These are phyloP conservation scores for Monosporascus sp. DNA, from an alignment of 2,329 filamentous ascomycete species.

Conservation along the genomic window DNA sequence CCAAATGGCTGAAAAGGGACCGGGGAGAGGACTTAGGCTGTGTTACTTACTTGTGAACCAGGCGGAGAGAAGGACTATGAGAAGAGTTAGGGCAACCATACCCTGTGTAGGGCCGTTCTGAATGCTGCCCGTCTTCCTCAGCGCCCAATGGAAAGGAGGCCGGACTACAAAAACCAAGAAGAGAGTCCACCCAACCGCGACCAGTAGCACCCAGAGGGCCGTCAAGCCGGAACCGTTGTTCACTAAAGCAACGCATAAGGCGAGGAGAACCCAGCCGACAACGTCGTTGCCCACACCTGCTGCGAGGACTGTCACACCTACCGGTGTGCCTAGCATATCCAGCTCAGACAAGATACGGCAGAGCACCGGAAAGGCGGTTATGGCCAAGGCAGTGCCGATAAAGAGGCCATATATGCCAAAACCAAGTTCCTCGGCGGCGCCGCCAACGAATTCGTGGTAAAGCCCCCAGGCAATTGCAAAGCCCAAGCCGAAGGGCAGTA, in stretches of 20 bases:
- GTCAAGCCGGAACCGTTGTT: constrained; percentile 80
- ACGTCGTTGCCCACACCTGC: constrained; percentile 93
- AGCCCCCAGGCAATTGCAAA: constrained; percentile 65
- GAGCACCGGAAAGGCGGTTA: constrained; percentile 86
- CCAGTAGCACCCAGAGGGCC: constrained; percentile 78
- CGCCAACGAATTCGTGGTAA: constrained; percentile 55
- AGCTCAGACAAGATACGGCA: constrained; percentile 91
- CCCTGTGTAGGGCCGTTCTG: constrained; percentile 84
- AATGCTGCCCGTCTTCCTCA: constrained; percentile 69
- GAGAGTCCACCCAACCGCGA: constrained; percentile 67
- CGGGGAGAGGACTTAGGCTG: not conserved
- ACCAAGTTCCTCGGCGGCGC: constrained; percentile 21
- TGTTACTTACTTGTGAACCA: constrained; percentile 45
- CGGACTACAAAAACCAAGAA: constrained; percentile 69
- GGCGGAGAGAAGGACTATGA: constrained; percentile 66
- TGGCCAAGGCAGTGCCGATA: constrained; percentile 88
- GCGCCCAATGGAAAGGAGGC: constrained; percentile 67
- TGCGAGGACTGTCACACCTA: constrained; percentile 85
- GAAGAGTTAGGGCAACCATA: constrained; percentile 74
- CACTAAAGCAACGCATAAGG: constrained; percentile 86
- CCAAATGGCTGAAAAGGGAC: not conserved
- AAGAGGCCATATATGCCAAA: constrained; percentile 56
- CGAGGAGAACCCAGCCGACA: constrained; percentile 84
- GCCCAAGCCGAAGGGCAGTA: constrained; percentile 66
- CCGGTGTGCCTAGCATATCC: constrained; percentile 74